Evolutionary conservation across 1,284 basidiomycete genomes (phyloP).

Genomic region (Ganoderma boninense): DNA sequence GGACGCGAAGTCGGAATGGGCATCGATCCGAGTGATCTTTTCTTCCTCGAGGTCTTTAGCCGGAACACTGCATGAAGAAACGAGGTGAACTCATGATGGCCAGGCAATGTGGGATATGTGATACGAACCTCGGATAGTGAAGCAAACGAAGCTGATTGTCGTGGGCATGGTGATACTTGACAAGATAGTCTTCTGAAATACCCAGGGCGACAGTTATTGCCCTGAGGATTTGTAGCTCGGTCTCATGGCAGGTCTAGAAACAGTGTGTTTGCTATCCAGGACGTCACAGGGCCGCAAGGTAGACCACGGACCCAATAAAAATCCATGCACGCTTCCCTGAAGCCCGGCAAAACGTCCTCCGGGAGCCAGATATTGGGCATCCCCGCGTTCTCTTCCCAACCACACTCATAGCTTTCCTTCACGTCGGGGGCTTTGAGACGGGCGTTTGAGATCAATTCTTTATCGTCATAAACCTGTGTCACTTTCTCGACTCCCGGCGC

Average conservation of each 20-base stretch:
- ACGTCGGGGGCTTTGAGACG: conserved; percentile 53
- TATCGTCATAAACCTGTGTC: conserved; percentile 49
- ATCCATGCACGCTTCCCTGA: conserved; percentile 57
- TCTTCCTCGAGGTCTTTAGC: conserved; percentile 47
- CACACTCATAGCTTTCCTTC: conserved; percentile 67
- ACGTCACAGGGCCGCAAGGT: neutral
- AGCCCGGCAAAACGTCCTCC: conserved; percentile 60
- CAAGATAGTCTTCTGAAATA: conserved; percentile 56
- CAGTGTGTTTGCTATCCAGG: neutral
- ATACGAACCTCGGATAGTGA: conserved; percentile 60
- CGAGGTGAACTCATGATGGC: neutral
- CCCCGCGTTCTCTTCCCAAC: conserved; percentile 52
- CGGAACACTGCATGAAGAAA: conserved; percentile 43
- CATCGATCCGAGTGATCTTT: conserved; percentile 57
- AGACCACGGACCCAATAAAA: conserved; percentile 57
- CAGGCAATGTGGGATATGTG: neutral
- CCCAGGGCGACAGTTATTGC: conserved; percentile 61
- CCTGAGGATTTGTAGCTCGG: conserved; percentile 54
- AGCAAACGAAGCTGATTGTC: conserved; percentile 68
- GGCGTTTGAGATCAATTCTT: conserved; percentile 44
- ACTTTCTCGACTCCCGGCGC: conserved; percentile 57
- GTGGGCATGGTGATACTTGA: conserved; percentile 50
- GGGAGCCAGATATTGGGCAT: conserved; percentile 70
- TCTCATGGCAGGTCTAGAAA: conserved; percentile 47
- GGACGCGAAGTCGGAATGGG: conserved; percentile 67